Evolutionary conservation across 768 basidiomycete species (phyloP).

Genomic region (Mycena latifolia): DNA sequence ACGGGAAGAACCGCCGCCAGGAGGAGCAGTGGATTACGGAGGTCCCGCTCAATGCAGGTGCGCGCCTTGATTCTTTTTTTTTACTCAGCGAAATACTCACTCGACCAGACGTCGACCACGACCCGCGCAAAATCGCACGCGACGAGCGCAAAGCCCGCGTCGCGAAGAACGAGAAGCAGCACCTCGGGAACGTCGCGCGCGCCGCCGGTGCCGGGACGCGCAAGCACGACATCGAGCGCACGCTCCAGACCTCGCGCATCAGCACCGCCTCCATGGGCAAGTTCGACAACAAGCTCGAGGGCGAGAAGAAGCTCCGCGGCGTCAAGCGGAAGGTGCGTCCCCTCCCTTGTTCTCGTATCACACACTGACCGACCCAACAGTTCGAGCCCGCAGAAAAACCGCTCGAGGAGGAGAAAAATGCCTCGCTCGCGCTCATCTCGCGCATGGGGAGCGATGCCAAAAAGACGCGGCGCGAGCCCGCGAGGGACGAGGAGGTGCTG

Average conservation of each 20-base stretch:
- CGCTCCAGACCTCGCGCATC: conserved; percentile 78
- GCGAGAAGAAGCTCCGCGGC: conserved; percentile 90
- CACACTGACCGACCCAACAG: conserved; percentile 50
- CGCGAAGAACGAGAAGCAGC: conserved; percentile 88
- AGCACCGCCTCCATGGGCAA: conserved; percentile 97
- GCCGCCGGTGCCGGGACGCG: conserved; percentile 57
- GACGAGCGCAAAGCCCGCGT: conserved; percentile 85
- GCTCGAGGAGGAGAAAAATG: conserved; percentile 73
- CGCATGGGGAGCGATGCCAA: conserved; percentile 81
- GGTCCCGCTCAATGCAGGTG: conserved; percentile 89
- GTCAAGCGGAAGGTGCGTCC: conserved; percentile 89
- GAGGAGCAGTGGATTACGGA: conserved; percentile 95
- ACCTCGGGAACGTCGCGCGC: conserved; percentile 76
- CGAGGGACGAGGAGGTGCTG: conserved; percentile 67
- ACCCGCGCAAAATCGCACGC: conserved; percentile 83
- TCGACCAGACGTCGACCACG: conserved; percentile 77
- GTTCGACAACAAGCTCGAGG: conserved; percentile 91
- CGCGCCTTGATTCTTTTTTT: conserved; percentile 37
- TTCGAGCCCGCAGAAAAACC: conserved; percentile 88
- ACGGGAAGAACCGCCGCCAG: conserved; percentile 88
- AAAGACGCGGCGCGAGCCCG: conserved; percentile 64
- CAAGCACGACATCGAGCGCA: conserved; percentile 81
- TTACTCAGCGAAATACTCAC: background rate
- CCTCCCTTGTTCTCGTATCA: background rate
- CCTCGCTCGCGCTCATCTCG: conserved; percentile 80